These are phyloP conservation scores for Hortiboletus campestris DNA, from an alignment of 768 basidiomycete genomes.

Conservation along the genomic window DNA sequence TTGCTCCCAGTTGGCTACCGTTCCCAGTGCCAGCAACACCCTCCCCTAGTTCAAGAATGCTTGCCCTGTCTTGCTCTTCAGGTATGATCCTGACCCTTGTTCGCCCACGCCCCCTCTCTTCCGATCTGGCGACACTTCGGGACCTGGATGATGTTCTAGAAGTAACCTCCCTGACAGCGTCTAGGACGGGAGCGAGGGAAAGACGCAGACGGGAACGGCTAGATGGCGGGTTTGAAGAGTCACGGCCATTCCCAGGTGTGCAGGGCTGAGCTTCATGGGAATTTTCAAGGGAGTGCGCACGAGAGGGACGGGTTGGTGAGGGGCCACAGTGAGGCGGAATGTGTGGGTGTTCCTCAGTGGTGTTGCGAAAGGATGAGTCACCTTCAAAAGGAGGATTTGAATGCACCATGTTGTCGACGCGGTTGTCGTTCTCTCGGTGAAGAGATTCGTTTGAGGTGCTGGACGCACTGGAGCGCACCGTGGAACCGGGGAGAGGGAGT, in stretches of 20 bases:
- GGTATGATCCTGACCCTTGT: conserved; percentile 12
- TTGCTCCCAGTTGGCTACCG: not conserved
- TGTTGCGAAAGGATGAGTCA: conserved; percentile 30
- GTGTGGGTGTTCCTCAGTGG: conserved; percentile 23
- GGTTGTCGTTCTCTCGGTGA: not conserved
- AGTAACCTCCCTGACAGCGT: conserved; percentile 17
- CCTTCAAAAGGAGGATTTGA: not conserved
- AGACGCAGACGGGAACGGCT: conserved; percentile 18
- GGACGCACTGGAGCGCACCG: conserved; percentile 3
- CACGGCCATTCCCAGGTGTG: not conserved
- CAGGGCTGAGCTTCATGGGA: not conserved
- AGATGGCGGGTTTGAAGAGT: not conserved
- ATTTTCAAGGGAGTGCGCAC: conserved; percentile 2
- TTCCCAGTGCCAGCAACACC: not conserved
- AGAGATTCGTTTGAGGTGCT: conserved; percentile 3
- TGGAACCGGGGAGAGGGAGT: not conserved
- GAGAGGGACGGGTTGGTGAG: not conserved
- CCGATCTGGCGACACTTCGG: conserved; percentile 35
- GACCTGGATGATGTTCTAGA: conserved; percentile 15
- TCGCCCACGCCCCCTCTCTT: conserved; percentile 29
- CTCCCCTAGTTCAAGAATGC: not conserved
- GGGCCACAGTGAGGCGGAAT: not conserved
- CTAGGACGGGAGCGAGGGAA: conserved; percentile 18
- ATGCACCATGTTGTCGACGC: not conserved
- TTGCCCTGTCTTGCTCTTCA: not conserved